Base-by-base conservation (phyloP, 306 rosid genomes). In the Ceratonia siliqua region DNA sequence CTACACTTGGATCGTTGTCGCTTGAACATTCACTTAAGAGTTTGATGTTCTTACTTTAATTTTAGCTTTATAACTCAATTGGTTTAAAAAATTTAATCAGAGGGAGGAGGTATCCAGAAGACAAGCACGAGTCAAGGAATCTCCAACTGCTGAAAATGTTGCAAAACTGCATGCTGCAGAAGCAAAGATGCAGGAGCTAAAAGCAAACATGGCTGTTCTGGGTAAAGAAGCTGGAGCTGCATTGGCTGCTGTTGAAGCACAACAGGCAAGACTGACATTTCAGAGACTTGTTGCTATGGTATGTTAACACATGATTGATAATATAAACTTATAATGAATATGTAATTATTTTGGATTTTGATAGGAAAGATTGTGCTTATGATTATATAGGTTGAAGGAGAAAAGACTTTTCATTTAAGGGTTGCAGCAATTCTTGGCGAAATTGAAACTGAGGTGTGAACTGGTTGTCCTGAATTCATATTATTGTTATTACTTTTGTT, bases 211-310 rank as follows among this genome's bases (percentile, higher is more conserved):
- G 98, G 93, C 90, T 17, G 81, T 95, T 85, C 85, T 95, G 57
- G 99, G 99, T 50, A 89, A 89, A 87, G 99, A 95, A 87, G 99
- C 99, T 75, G 17, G 88, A 24, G 89, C 98, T 75, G 98, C 97
- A 22, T 79, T 95, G 87, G 97, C 98, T 81, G 96, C 97, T 70
- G 97, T 94, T 25, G 97, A 89, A 63, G 86, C 95, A 62, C 99
- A 94, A 73, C 96, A 95, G 80, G 96, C 90, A 82, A 89, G 99
- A 84, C 87, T 95, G 77, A 89, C 99, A 68, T 95, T 95, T 73
- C 99, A 94, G 88, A 92, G 99, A 85, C 99, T 95, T 78, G 96
- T 92, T 81, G 82, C 97, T n/a, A 79, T 92, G 99, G 99, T 95
- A 84, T 77, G 82, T 82, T 66, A 66, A 79, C 32, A 56, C 49